Evolutionary conservation across 345 rosid species (phyloP), one percentile per base, ranked within the genome.

Genomic region (Bruguiera gymnorhiza): DNA sequence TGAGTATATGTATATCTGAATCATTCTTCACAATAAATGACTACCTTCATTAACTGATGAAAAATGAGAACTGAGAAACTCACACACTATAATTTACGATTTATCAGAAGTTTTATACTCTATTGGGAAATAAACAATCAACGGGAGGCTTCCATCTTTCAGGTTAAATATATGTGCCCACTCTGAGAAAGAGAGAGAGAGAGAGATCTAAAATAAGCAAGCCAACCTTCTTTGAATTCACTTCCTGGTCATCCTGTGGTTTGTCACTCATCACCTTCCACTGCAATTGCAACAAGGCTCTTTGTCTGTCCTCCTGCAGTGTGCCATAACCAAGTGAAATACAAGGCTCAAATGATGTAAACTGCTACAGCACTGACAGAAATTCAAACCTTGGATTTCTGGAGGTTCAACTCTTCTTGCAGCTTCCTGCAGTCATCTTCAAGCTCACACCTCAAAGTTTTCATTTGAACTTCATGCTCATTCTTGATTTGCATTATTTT

Each of bases 211-310:
- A 43, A 69, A 64, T 71, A 62, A 62, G 59, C 10, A 67, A 63
- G 43, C 78, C 51, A 70, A 89, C 94, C 96, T 78, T 82, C 71
- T 79, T 84, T 1, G 95, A 88, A 82, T 76, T 83, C 66, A 86
- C 91, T 86, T 88, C 95, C 66, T 83, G 94, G 60, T 92, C 96
- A 71, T 85, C 96, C 60, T 84, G 85, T 52, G 86, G 87, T 73
- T 88, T 87, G 78, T 90, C 87, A 70, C 95, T 51, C 96, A 92
- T 90, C 69, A 92, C 96, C 79, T 78, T 88, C 98, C 95, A 90
- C 83, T 92, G 98, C 81, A 92, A 27, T 77, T 92, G 96, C 83
- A 92, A 79, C 74, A 92, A 76, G 66, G 96, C 89, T 74, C 87
- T 86, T 81, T 92, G 98, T 84, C 86, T 84, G 32, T 88, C 95